A percentile compares a stretch with the other conserved stretches of the same genome.
phyloP scores from a whole-genome alignment of 306 rosid species.

The Elaeagnus macrophylla region DNA sequence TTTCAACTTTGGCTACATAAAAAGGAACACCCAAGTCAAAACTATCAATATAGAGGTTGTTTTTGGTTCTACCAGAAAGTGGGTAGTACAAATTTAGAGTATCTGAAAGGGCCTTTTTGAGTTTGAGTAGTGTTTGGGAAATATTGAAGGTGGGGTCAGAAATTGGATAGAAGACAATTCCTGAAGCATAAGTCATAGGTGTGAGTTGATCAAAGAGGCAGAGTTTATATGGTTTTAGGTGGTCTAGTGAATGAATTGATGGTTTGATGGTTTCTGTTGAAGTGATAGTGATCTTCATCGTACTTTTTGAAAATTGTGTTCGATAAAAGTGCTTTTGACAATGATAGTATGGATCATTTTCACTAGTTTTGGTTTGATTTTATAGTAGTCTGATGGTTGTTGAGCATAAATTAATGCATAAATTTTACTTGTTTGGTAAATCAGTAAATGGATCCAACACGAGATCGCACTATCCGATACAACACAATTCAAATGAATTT shows the following conservation, averaged over 20 bases:
- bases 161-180: conserved; percentile 14
- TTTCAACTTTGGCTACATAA: conserved; percentile 34
- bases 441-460: no score
- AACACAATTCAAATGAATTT: no score
- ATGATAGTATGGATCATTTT: no score
- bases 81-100: conserved; percentile 46
- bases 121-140: conserved; percentile 10
- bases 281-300: conserved; percentile 30
- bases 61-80: conserved; percentile 29
- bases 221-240: conserved; percentile 16
- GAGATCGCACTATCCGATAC: no score
- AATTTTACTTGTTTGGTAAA: no score
- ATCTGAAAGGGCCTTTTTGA: conserved; percentile 37
- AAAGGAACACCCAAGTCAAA: conserved; percentile 37
- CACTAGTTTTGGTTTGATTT: no score
- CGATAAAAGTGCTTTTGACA: neutral
- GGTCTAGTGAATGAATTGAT: conserved; percentile 10
- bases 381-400: no score
- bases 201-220: conserved; percentile 26
- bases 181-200: conserved; percentile 15
- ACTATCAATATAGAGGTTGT: conserved; percentile 26
- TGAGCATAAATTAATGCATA: no score
- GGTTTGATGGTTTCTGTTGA: conserved; percentile 41
- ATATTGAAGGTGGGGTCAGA: neutral
- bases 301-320: no score